phyloP scores from a whole-genome alignment of 169 alveolate species.

The Plasmodium knowlesi region DNA sequence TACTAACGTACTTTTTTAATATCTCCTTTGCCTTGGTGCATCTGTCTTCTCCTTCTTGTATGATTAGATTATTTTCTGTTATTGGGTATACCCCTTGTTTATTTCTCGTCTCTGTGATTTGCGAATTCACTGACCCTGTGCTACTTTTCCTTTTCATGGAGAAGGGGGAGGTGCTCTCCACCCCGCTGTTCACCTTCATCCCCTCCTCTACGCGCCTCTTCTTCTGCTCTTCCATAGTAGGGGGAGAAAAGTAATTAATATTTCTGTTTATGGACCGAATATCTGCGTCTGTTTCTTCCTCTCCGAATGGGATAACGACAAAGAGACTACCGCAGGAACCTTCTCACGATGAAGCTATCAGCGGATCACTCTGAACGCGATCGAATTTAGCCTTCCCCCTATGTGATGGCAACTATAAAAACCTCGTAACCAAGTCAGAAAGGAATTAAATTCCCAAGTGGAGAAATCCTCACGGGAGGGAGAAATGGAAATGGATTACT shows the following conservation, averaged over 20 bases:
- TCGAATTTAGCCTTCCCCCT: neutral
- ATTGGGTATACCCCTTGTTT: constrained; percentile 27
- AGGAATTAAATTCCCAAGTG: neutral
- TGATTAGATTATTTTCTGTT: constrained; percentile 3
- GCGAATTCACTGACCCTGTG: neutral
- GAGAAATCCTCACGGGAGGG: neutral
- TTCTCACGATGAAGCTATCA: neutral
- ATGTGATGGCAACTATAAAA: neutral
- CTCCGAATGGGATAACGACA: neutral
- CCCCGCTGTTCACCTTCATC: neutral
- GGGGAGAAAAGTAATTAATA: neutral
- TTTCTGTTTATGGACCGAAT: neutral
- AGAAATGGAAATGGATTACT: neutral
- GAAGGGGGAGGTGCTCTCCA: neutral
- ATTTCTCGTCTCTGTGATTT: constrained; percentile 30
- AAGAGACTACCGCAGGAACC: neutral
- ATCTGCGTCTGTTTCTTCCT: neutral
- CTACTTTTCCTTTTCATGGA: neutral
- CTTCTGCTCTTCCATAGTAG: neutral
- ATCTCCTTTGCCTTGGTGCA: constrained; percentile 12
- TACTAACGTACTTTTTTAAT: constrained; percentile 4
- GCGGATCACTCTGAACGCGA: neutral
- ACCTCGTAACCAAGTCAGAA: neutral
- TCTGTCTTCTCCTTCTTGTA: constrained; percentile 12
- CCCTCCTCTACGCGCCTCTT: neutral